These are phyloP conservation scores for Xylaria sp. DNA, from an alignment of 2,329 filamentous ascomycete genomes.

Conservation along the genomic window DNA sequence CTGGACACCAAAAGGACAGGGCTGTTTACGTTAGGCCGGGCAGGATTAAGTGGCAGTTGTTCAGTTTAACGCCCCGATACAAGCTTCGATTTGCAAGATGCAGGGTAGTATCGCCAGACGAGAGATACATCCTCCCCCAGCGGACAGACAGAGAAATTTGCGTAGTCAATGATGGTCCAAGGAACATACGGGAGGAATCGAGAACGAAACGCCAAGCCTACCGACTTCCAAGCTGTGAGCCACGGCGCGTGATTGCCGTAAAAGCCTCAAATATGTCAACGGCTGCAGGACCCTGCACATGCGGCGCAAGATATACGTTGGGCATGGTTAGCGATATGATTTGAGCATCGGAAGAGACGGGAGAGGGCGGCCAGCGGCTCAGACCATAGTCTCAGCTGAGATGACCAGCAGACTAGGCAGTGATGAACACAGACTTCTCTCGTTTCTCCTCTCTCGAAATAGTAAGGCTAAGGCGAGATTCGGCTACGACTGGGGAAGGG, in stretches of 20 bases:
- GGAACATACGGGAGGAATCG: neutral
- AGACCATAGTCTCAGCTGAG: slow-evolving; percentile 2
- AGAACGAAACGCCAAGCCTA: neutral
- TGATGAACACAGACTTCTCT: neutral
- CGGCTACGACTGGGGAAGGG: neutral
- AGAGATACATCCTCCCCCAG: slow-evolving; percentile 7
- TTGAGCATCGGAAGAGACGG: neutral
- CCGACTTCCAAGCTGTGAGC: neutral
- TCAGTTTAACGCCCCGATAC: slow-evolving; percentile 21
- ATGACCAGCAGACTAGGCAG: neutral
- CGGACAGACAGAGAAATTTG: neutral
- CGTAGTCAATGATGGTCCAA: neutral
- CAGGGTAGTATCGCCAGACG: slow-evolving; percentile 3
- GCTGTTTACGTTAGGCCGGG: neutral
- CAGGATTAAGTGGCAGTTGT: neutral
- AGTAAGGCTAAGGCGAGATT: neutral
- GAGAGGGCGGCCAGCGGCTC: neutral
- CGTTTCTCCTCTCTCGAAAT: slow-evolving; percentile 4
- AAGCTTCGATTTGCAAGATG: slow-evolving; percentile 1
- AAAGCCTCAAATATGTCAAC: neutral
- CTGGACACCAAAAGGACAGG: neutral
- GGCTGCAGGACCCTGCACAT: neutral
- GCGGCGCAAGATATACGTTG: neutral
- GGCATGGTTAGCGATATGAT: neutral
- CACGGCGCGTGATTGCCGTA: neutral